Conservation (phyloP, 768 basidiomycete genomes). For the Russula emetica region DNA sequence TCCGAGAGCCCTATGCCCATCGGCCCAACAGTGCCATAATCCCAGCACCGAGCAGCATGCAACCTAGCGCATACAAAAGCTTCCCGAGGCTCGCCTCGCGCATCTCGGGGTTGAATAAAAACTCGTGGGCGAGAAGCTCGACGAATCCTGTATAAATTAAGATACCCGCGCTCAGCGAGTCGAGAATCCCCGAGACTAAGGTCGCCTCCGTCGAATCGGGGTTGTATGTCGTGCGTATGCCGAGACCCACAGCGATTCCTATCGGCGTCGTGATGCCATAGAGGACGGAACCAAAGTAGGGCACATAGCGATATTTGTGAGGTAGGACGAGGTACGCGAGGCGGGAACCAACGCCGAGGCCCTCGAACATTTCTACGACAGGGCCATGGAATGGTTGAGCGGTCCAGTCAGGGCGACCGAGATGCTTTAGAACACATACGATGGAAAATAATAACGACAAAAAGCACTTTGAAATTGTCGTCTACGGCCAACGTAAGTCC, state of each 20-base stretch:
- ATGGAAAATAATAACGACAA: constrained; percentile 87
- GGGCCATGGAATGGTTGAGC: not conserved
- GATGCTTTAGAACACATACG: constrained; percentile 50
- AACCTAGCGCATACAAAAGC: constrained; percentile 67
- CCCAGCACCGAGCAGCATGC: constrained; percentile 77
- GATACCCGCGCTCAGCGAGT: constrained; percentile 83
- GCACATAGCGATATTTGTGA: constrained; percentile 49
- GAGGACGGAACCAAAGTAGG: constrained; percentile 53
- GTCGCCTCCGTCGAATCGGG: constrained; percentile 69
- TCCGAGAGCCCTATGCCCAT: constrained; percentile 64
- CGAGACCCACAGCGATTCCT: constrained; percentile 83
- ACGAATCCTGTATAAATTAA: constrained; percentile 84
- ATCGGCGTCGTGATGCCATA: constrained; percentile 82
- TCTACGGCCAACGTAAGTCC: constrained; percentile 93
- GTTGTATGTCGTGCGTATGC: constrained; percentile 73
- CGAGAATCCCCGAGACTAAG: constrained; percentile 81
- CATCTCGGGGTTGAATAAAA: constrained; percentile 87
- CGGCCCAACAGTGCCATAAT: constrained; percentile 88
- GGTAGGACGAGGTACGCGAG: constrained; percentile 72
- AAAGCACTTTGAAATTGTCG: constrained; percentile 73
- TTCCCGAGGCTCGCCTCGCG: constrained; percentile 59
- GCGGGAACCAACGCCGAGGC: constrained; percentile 87
- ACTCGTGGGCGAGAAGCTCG: constrained; percentile 92
- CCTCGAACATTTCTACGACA: constrained; percentile 84
- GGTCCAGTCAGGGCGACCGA: not conserved